Conservation (phyloP, 139 green algal genomes). For the Pseudopediastrum boryanum region DNA sequence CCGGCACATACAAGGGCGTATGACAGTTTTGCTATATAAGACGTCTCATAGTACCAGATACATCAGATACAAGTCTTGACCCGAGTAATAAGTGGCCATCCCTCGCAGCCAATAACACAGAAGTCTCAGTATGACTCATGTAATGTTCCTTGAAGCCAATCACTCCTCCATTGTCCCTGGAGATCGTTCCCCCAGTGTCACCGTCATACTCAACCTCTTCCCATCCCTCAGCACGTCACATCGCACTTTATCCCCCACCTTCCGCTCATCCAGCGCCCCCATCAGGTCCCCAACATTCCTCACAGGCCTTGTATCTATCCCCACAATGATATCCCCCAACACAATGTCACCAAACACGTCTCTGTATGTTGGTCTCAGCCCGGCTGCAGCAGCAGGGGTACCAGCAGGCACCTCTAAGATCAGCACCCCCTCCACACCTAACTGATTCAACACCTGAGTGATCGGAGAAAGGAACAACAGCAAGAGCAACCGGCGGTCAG, state of each 20-base stretch:
- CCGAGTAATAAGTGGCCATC: neutral
- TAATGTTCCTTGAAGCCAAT: too few relatives aligned
- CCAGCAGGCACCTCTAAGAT: conserved; percentile 74
- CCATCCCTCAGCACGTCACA: conserved; percentile 60
- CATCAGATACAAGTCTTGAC: neutral
- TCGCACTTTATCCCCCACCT: conserved; percentile 60
- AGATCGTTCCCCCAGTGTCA: conserved; percentile 53
- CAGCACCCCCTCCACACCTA: conserved; percentile 75
- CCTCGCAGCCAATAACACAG: too few relatives aligned
- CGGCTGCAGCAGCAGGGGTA: conserved; percentile 65
- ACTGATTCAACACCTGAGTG: conserved; percentile 53
- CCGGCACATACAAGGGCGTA: too few relatives aligned
- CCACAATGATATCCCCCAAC: conserved; percentile 59
- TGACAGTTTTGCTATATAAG: too few relatives aligned
- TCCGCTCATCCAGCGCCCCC: conserved; percentile 63
- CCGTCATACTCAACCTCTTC: conserved; percentile 54
- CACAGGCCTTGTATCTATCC: conserved; percentile 54
- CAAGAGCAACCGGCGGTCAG: too few relatives aligned
- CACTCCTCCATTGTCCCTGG: conserved; percentile 39
- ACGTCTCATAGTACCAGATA: too few relatives aligned
- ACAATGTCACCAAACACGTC: conserved; percentile 86
- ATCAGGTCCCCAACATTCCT: conserved; percentile 63
- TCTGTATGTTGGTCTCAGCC: conserved; percentile 68
- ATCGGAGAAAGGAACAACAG: neutral
- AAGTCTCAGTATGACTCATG: too few relatives aligned